Conservation (phyloP, 148 eudicot species). For the Diospyros lotus region DNA sequence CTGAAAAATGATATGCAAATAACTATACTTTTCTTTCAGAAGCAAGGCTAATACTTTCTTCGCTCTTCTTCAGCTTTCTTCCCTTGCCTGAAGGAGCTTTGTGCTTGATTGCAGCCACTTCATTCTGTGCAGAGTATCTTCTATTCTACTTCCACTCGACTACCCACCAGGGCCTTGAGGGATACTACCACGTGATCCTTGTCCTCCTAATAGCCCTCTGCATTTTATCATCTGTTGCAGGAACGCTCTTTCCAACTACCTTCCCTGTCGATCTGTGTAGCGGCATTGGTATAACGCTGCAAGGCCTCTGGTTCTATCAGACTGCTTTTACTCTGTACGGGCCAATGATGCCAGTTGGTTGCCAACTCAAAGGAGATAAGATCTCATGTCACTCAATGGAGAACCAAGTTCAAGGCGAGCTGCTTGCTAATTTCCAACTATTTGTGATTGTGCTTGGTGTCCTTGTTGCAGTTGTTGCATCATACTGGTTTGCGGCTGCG, state of each 20-base stretch:
- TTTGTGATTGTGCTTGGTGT: conserved; percentile 54
- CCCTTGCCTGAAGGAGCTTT: conserved; percentile 76
- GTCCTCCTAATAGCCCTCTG: conserved; percentile 72
- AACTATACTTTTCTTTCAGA: neutral
- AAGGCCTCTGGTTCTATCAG: conserved; percentile 97
- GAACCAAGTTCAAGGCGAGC: conserved; percentile 55
- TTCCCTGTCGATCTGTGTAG: conserved; percentile 68
- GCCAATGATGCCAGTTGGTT: conserved; percentile 83
- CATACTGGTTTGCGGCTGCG: conserved; percentile 40
- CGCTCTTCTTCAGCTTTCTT: conserved; percentile 49
- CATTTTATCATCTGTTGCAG: conserved; percentile 47
- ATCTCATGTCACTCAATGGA: conserved; percentile 47
- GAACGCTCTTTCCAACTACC: conserved; percentile 69
- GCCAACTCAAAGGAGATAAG: conserved; percentile 44
- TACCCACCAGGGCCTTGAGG: conserved; percentile 82
- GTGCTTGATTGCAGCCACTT: conserved; percentile 69
- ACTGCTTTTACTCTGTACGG: conserved; percentile 89
- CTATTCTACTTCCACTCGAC: conserved; percentile 91
- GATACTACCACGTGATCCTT: conserved; percentile 84
- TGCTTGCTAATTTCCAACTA: conserved; percentile 75
- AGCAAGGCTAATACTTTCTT: conserved; percentile 1
- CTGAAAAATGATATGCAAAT: neutral
- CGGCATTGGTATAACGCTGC: conserved; percentile 71
- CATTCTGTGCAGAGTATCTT: conserved; percentile 83
- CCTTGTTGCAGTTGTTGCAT: conserved; percentile 35